Evolutionary conservation across 2,329 filamentous ascomycete species (phyloP).

Genomic region (Fonsecaea nubica): DNA sequence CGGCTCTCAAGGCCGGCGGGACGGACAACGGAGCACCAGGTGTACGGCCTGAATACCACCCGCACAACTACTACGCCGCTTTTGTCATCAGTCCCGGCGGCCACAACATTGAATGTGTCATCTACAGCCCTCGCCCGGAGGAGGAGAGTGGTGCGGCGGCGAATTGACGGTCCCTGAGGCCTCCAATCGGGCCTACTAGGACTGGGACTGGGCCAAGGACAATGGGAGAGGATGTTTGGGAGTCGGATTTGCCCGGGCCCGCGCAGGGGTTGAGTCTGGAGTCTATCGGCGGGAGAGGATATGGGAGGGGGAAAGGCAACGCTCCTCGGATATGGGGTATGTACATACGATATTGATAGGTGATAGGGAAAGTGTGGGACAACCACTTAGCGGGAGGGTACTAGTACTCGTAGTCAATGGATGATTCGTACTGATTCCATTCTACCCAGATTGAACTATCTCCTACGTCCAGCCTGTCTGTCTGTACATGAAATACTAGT

Average conservation of each 20-base stretch:
- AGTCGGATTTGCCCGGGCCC: not conserved
- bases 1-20: conserved; percentile 53
- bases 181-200: not conserved
- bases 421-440: too few relatives aligned
- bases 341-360: conserved; percentile 14
- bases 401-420: not conserved
- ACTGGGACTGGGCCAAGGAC: not conserved
- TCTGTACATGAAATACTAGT: too few relatives aligned
- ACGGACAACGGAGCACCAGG: conserved; percentile 60
- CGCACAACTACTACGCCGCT: conserved; percentile 57
- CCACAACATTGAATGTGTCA: conserved; percentile 60
- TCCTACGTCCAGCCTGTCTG: too few relatives aligned
- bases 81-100: conserved; percentile 60
- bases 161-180: conserved; percentile 12
- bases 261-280: conserved; percentile 8
- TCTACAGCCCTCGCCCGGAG: conserved; percentile 30
- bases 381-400: too few relatives aligned
- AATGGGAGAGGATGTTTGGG: not conserved
- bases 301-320: not conserved
- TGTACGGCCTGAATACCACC: conserved; percentile 51
- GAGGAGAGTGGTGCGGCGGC: not conserved
- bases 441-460: too few relatives aligned
- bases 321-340: conserved; percentile 18
- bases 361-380: too few relatives aligned
- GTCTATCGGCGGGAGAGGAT: conserved; percentile 1